Evolutionary conservation across 495 filamentous ascomycete species (phyloP).

Genomic region (Amorphotheca resinae): DNA sequence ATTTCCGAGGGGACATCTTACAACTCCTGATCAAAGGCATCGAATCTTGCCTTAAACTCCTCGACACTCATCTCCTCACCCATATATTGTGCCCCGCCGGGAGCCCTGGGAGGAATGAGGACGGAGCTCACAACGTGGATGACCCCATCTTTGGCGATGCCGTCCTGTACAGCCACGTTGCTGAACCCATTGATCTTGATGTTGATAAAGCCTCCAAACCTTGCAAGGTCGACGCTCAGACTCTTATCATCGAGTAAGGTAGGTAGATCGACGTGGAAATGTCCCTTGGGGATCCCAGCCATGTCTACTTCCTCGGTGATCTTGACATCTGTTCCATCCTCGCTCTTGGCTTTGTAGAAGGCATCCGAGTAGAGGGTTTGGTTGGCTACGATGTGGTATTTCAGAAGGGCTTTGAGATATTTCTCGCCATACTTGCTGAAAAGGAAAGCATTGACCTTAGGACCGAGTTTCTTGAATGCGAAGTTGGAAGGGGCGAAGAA

Average conservation of each 20-base stretch:
- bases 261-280: conserved; percentile 49
- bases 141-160: conserved; percentile 58
- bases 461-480: conserved; percentile 61
- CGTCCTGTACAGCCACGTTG: conserved; percentile 49
- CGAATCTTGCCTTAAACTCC: conserved; percentile 35
- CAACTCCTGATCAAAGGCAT: conserved; percentile 15
- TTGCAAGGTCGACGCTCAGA: conserved; percentile 54
- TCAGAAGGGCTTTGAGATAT: conserved; percentile 59
- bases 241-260: conserved; percentile 48
- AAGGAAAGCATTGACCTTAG: conserved; percentile 58
- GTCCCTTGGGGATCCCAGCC: conserved; percentile 5
- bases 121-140: conserved; percentile 60
- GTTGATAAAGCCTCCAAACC: conserved; percentile 44
- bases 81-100: conserved; percentile 20
- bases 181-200: conserved; percentile 62
- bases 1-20: too few species aligned
- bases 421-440: conserved; percentile 56
- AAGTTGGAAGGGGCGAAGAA: conserved; percentile 66
- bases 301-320: conserved; percentile 6
- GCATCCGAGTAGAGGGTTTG: conserved; percentile 75
- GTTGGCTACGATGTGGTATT: conserved; percentile 66
- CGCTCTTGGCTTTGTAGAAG: conserved; percentile 37
- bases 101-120: conserved; percentile 57
- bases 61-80: conserved; percentile 48
- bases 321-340: not conserved